Percentiles rank a stretch among this genome's conserved stretches.
Evolutionary conservation across 2,329 filamentous ascomycete genomes (phyloP).

Genomic region (Cladophialophora psammophila): DNA sequence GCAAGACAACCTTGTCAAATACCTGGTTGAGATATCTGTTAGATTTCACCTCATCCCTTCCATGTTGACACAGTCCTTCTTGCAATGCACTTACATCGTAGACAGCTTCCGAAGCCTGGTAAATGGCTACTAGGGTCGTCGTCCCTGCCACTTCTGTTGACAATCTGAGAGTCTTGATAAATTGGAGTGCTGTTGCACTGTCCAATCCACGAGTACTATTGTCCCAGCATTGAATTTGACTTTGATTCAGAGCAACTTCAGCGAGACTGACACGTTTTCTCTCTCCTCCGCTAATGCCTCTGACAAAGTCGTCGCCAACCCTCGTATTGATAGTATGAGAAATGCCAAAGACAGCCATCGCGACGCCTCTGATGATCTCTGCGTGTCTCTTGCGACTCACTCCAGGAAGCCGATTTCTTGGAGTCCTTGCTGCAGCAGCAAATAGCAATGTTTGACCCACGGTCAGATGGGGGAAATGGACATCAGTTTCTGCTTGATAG

Average conservation of each 20-base stretch:
- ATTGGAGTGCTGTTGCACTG: no score
- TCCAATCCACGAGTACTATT: no score
- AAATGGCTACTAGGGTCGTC: slow-evolving; percentile 48
- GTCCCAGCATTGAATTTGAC: no score
- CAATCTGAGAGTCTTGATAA: no score
- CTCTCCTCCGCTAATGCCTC: no score
- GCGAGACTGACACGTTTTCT: no score
- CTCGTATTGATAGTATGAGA: no score
- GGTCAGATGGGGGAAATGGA: slow-evolving; percentile 77
- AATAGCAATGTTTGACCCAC: slow-evolving; percentile 66
- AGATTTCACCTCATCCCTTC: neutral
- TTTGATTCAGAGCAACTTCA: no score
- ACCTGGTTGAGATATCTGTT: slow-evolving; percentile 43
- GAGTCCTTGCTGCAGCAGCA: slow-evolving; percentile 62
- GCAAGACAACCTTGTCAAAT: slow-evolving; percentile 73
- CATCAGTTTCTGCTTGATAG: slow-evolving; percentile 83
- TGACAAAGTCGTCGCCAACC: no score
- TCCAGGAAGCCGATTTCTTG: slow-evolving; percentile 47
- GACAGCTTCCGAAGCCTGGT: slow-evolving; percentile 59
- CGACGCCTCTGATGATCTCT: slow-evolving; percentile 52
- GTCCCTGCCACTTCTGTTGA: no score
- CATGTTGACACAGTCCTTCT: neutral
- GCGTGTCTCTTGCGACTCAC: slow-evolving; percentile 52
- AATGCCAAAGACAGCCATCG: slow-evolving; percentile 44
- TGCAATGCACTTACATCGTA: slow-evolving; percentile 49